Evolutionary conservation across 2,329 filamentous ascomycete species (phyloP).

Genomic region (Diaporthe ilicicola): DNA sequence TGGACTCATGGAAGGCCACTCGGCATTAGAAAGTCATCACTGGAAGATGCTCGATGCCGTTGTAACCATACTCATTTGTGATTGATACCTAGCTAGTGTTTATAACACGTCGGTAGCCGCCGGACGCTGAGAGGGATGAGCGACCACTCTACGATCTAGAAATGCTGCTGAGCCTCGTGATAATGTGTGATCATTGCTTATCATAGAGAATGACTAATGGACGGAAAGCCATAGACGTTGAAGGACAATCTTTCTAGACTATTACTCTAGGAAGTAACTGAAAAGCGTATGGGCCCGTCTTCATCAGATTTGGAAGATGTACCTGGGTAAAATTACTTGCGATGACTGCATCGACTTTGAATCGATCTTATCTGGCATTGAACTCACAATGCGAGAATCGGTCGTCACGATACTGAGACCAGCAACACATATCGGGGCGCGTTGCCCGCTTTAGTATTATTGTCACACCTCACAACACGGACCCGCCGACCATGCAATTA

Average conservation of each 20-base stretch:
- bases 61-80: too few species aligned
- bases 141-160: neutral
- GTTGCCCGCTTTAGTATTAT: neutral
- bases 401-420: neutral
- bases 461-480: neutral
- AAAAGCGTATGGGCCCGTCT: too few species aligned
- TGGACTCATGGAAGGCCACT: too few species aligned
- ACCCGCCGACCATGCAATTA: neutral
- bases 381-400: neutral
- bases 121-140: neutral
- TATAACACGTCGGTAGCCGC: neutral
- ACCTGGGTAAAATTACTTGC: too few species aligned
- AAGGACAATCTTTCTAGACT: too few species aligned
- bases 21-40: too few species aligned
- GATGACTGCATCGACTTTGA: too few species aligned
- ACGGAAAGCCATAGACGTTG: too few species aligned
- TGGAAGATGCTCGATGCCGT: neutral
- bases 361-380: neutral
- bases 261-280: too few species aligned
- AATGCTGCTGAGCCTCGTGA: neutral
- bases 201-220: neutral
- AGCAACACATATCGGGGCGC: neutral
- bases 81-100: too few species aligned
- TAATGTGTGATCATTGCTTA: neutral
- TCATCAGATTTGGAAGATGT: too few species aligned